Evolutionary conservation across 192 early-diverging fungal genomes (phyloP), one percentile per base, ranked within the genome.

Genomic region (Ambispora gerdemannii): DNA sequence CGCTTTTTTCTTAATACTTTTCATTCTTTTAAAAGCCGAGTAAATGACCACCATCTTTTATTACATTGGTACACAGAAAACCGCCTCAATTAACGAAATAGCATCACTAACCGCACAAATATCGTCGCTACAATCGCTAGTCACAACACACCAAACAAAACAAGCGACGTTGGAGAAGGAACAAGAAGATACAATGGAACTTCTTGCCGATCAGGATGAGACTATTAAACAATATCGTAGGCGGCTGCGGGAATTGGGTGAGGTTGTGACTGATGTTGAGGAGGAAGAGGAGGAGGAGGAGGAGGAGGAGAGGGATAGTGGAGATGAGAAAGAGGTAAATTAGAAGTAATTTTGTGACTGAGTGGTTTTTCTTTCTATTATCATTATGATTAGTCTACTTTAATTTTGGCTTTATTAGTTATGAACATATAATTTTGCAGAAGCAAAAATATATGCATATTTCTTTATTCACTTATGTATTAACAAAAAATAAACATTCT

Each of bases 141-240:
- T 62, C 30, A 50, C 49, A 67, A 24, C 60, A 50, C 38, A 66
- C 50, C 19, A 36, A 77, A 68, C 19, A 0, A 30, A 50, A 32
- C n/a, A 80, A 70, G 63, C 66, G 72, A 35, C 84, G 68, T 67
- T 89, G 47, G 72, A 80, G 69, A 85, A 87, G 73, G 91, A 93
- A 69, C 91, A 92, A 58, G 94, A 94, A 62, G 94, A 96, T 72
- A 71, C 95, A 62, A 78, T 95, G 35, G 86, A 93, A 31, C 91
- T 86, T 60, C 72, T 95, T 67, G 91, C 90, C 2, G 94, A 96
- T 52, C 92, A 93, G 72, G 93, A 94, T 64, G 82, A 83, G 30
- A 82, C 82, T 70, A 81, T 84, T 50, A 83, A 82, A 69, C 75
- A 81, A 31, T 80, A 83, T 71, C 81, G 84, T 17, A 72, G 71